Conservation (phyloP, 257 asterid genomes). For the Gentiana macrophylla region DNA sequence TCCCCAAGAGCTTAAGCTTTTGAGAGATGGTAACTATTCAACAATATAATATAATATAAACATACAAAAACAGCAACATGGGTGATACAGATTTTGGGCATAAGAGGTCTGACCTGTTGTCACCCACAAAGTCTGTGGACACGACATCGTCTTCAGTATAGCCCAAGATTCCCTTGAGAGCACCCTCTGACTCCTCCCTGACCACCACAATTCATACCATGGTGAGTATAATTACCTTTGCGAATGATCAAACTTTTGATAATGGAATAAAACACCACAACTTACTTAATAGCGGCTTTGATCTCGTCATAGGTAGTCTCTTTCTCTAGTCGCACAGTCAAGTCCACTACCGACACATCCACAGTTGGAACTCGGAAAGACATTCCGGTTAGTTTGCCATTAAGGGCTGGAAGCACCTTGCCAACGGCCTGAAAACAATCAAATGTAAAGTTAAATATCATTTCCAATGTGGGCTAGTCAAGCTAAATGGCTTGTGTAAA, state of each 20-base stretch:
- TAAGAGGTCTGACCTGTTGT: conserved; percentile 27
- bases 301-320: conserved; percentile 55
- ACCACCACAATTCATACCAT: neutral
- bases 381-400: conserved; percentile 80
- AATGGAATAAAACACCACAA: neutral
- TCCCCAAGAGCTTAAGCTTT: too few species aligned
- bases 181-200: conserved; percentile 69
- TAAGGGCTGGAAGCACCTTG: conserved; percentile 70
- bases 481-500: neutral
- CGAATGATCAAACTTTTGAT: neutral
- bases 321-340: conserved; percentile 64
- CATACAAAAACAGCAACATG: neutral
- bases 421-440: conserved; percentile 52
- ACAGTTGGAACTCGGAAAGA: conserved; percentile 78
- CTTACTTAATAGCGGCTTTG: conserved; percentile 69
- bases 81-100: neutral
- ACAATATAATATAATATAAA: too few species aligned
- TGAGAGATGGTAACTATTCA: too few species aligned
- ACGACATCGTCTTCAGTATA: conserved; percentile 74
- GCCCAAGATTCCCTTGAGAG: conserved; percentile 74
- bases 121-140: conserved; percentile 67
- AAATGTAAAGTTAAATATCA: conserved; percentile 11
- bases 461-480: too few species aligned
- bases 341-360: conserved; percentile 78
- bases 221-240: neutral